Evolutionary conservation across 768 basidiomycete genomes (phyloP), one percentile per base, ranked within the genome.

Genomic region (Xerocomellus intermedius): DNA sequence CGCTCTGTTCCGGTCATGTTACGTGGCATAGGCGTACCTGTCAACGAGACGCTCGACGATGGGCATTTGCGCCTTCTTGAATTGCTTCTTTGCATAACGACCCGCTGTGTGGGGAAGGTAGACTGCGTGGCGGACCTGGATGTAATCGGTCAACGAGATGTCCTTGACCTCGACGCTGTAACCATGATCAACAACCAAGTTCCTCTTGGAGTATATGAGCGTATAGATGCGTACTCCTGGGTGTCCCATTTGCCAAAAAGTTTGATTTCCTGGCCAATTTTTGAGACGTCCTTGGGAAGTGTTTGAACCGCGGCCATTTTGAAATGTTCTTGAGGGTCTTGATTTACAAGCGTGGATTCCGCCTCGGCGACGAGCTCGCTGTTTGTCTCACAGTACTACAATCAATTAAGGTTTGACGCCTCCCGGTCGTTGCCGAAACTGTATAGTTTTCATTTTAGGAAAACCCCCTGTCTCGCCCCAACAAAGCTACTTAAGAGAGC

Each of bases 41-140:
- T 98, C 95, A 64, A 98, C 97, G 71, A 99, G 82, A 73, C 97
- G 92, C 79, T 99, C 97, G 67, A 98, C 97, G 73, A 99, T 96
- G 71, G 97, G 97, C 97, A 99, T 99, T 75, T 97, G 93, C 6
- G 94, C 94, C 86, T 99, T 99, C 84, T 95, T 98, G 87, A 98
- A 99, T 77, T 98, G 95, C 82, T 98, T 98, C 83, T 95, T 95
- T 70, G 95, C 93, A 75, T 98, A 98, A 76, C 97, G 93, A 63
- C 97, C 97, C 61, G 96, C 95, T 58, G 97, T 99, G 84, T 99
- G 96, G 57, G 96, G 96, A 54, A 97, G 77, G 79, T 94, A 98
- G 72, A 98, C 96, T 48, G 94, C 88, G 74, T 97, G 92, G 72
- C 92, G 92, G 76, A 96, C 89, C 82, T 98, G 95, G 76, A 99